Evolutionary conservation across 2,329 filamentous ascomycete genomes (phyloP), one percentile per base, ranked within the genome.

Genomic region (Ceratocystis lukuohia): DNA sequence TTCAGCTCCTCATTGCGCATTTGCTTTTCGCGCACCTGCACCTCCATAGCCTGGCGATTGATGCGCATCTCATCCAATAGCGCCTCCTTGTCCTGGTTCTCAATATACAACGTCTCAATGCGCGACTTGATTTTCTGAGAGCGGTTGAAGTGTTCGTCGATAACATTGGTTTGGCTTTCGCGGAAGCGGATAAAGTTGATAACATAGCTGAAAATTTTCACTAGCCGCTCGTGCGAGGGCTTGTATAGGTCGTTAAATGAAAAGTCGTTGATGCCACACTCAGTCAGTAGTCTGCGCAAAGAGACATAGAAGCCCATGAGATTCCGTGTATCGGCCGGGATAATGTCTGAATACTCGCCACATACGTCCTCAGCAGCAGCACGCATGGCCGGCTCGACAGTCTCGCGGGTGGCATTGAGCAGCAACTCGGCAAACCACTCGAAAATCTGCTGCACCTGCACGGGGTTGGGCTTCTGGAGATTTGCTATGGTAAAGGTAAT

Each of bases 111-210:
- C 22, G 87, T 83, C 76, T 97, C 93, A 72, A 97, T 96, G 69
- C 88, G 85, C 64, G 87, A 80, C 77, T 96, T 96, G 1, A 89
- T 92, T 68, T 84, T 84, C 76, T 96, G 91, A 12, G 89, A 84
- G 72, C 90, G 92, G 79, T 96, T 94, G 78, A 94, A 94, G 76
- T 97, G 89, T 74, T 95, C 85, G 74, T 96, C 92, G 70, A 97
- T 96, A 37, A 94, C 85, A 48, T 80, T 80, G 0, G 91, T 95
- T 76, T 97, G 93, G 69, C 88, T 91, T 77, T 96, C 92, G 71
- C 94, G 88, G 77, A 97, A 99, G 65, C 94, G 87, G 71, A 97
- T 92, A 76, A 99, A 99, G 77, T 99, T 99, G 80, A 99, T 99
- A 70, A 97, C 84, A 76, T 96, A 96, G 70, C 90, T 96, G 75